Percentiles rank a stretch among this genome's conserved stretches.
Evolutionary conservation across 2,329 filamentous ascomycete genomes (phyloP).

Genomic region (Colletotrichum lindemuthianum): DNA sequence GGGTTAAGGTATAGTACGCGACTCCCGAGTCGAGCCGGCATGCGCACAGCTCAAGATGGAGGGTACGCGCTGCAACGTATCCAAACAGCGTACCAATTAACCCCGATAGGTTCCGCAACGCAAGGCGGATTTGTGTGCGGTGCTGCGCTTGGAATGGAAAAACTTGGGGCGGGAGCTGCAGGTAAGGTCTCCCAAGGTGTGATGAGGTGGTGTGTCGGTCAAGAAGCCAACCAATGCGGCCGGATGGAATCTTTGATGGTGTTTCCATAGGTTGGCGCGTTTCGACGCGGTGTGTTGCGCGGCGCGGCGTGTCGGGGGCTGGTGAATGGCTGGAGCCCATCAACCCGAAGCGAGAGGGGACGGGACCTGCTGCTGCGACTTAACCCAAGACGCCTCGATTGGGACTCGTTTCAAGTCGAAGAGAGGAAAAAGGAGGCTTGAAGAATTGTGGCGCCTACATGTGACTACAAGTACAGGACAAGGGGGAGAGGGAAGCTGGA

Average conservation of each 20-base stretch:
- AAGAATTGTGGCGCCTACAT: slow-evolving; percentile 35
- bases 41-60: slow-evolving; percentile 17
- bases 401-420: background rate
- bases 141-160: slow-evolving; percentile 17
- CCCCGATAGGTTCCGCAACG: slow-evolving; percentile 31
- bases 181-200: slow-evolving; percentile 15
- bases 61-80: background rate
- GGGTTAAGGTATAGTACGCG: slow-evolving; percentile 12
- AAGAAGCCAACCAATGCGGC: slow-evolving; percentile 31
- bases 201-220: slow-evolving; percentile 28
- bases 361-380: background rate
- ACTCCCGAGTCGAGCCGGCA: slow-evolving; percentile 27
- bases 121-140: slow-evolving; percentile 14
- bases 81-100: slow-evolving; percentile 13
- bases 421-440: slow-evolving; percentile 20
- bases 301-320: slow-evolving; percentile 24
- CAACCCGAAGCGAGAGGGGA: too few relatives aligned
- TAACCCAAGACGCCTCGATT: background rate
- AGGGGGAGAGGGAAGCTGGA: slow-evolving; percentile 18
- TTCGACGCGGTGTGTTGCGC: slow-evolving; percentile 31
- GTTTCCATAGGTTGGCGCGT: slow-evolving; percentile 30
- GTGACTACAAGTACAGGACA: slow-evolving; percentile 30
- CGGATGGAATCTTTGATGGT: slow-evolving; percentile 24
- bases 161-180: slow-evolving; percentile 24
- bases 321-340: slow-evolving; percentile 15